phyloP scores from a whole-genome alignment of 2,329 filamentous ascomycete genomes.

The Penicillium aurantiogriseum region DNA sequence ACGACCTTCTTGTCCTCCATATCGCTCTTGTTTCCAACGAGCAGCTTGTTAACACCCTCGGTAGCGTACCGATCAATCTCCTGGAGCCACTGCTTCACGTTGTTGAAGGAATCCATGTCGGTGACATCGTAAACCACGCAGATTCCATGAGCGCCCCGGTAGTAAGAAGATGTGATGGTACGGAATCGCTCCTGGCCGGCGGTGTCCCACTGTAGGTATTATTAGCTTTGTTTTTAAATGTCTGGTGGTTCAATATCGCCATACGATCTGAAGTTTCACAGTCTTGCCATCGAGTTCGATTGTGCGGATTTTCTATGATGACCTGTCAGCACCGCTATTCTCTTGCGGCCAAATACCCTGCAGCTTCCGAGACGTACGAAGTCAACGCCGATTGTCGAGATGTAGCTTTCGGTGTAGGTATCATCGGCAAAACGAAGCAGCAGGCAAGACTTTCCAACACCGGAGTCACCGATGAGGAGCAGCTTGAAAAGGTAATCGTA shows the following conservation, averaged over 20 bases:
- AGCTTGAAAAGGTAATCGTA: constrained; percentile 99
- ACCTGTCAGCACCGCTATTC: constrained; percentile 20
- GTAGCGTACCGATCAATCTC: constrained; percentile 99
- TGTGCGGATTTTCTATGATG: constrained; percentile 90
- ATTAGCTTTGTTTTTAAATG: constrained; percentile 12
- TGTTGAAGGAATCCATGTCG: constrained; percentile 99
- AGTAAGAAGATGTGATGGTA: constrained; percentile 99
- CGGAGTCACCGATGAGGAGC: constrained; percentile 99
- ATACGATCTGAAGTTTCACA: constrained; percentile 97
- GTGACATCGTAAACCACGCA: constrained; percentile 99
- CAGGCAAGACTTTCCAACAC: constrained; percentile 99
- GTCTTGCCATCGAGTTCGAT: constrained; percentile 99
- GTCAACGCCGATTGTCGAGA: constrained; percentile 98
- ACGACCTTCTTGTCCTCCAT: constrained; percentile 99
- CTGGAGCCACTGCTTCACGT: constrained; percentile 99
- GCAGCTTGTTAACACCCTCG: constrained; percentile 98
- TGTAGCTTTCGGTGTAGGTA: constrained; percentile 99
- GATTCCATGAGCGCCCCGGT: constrained; percentile 97
- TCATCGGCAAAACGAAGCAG: constrained; percentile 97
- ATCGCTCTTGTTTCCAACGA: constrained; percentile 99
- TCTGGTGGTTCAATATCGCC: background rate
- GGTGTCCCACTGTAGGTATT: constrained; percentile 80
- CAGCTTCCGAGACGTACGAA: constrained; percentile 66
- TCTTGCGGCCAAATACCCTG: constrained; percentile 3
- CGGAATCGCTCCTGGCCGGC: constrained; percentile 99